These are phyloP conservation scores for Phoenix dactylifera DNA, from an alignment of 176 grass and related monocot genomes.

Conservation along the genomic window DNA sequence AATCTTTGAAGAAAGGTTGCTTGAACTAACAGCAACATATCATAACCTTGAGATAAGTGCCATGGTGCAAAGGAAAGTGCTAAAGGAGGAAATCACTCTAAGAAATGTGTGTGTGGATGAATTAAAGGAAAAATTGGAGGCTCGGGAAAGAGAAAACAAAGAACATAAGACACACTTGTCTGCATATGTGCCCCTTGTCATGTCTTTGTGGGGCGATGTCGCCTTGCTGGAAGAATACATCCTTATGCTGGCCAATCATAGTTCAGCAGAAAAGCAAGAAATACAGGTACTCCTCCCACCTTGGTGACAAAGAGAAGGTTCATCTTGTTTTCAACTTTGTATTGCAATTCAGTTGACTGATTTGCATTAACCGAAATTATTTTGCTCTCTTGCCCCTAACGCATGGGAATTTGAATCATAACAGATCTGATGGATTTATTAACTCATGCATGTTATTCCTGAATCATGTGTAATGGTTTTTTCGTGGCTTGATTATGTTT, in stretches of 20 bases:
- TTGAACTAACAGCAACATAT: conserved; percentile 54
- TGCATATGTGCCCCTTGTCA: conserved; percentile 52
- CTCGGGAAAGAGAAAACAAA: conserved; percentile 61
- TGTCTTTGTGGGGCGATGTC: conserved; percentile 50
- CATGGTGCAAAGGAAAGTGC: conserved; percentile 65
- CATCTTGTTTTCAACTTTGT: not conserved
- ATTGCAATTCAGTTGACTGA: not conserved
- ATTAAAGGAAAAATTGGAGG: conserved; percentile 64
- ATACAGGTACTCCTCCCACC: conserved; percentile 45
- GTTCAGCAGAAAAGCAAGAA: conserved; percentile 38
- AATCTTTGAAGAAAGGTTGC: conserved; percentile 74
- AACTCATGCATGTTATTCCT: too few species aligned
- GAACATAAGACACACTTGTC: conserved; percentile 70
- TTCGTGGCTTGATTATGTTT: too few species aligned
- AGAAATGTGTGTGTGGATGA: conserved; percentile 54
- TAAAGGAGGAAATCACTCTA: conserved; percentile 66
- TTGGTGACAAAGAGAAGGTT: not conserved
- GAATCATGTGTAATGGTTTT: too few species aligned
- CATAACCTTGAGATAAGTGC: conserved; percentile 76
- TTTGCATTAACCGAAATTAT: not conserved
- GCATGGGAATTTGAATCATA: too few species aligned
- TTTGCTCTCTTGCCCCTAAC: too few species aligned
- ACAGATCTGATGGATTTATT: too few species aligned
- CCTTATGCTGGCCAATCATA: conserved; percentile 40
- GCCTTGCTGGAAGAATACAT: conserved; percentile 60